Conservation (phyloP, 1,284 basidiomycete species). For the Sporisorium sorghi region DNA sequence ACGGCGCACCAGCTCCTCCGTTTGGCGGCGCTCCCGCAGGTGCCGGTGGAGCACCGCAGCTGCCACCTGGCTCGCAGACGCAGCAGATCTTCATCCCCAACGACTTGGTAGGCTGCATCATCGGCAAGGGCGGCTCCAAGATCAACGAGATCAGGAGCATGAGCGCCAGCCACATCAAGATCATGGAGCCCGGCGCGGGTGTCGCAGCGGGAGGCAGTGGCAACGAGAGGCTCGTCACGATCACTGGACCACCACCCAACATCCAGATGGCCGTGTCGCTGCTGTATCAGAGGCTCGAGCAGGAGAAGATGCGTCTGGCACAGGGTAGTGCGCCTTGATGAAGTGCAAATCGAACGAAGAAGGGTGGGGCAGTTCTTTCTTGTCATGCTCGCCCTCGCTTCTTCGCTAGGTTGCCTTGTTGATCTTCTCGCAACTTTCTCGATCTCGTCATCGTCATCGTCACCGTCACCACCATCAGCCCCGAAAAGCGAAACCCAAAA, state of each 20-base stretch:
- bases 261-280: constrained; percentile 97
- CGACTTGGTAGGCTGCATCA: constrained; percentile 96
- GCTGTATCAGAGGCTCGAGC: constrained; percentile 78
- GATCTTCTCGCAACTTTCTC: too few relatives aligned
- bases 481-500: neutral
- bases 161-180: constrained; percentile 95
- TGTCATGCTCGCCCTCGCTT: neutral
- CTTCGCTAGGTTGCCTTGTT: too few relatives aligned
- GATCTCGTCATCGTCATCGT: too few relatives aligned
- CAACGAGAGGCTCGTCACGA: constrained; percentile 71
- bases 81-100: constrained; percentile 99
- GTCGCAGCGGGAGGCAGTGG: constrained; percentile 69
- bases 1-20: constrained; percentile 29
- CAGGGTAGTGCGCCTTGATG: constrained; percentile 44
- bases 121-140: constrained; percentile 97
- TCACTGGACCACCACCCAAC: constrained; percentile 82
- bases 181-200: constrained; percentile 84
- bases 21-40: constrained; percentile 31
- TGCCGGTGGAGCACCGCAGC: constrained; percentile 69
- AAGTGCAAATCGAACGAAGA: too few relatives aligned
- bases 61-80: constrained; percentile 78
- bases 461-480: neutral
- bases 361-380: too few relatives aligned
- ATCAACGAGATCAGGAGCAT: constrained; percentile 98
- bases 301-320: constrained; percentile 66